Percentiles rank a stretch among this genome's conserved stretches.
Evolutionary conservation across 2,329 filamentous ascomycete genomes (phyloP).

Genomic region (Anthostomella pinea): DNA sequence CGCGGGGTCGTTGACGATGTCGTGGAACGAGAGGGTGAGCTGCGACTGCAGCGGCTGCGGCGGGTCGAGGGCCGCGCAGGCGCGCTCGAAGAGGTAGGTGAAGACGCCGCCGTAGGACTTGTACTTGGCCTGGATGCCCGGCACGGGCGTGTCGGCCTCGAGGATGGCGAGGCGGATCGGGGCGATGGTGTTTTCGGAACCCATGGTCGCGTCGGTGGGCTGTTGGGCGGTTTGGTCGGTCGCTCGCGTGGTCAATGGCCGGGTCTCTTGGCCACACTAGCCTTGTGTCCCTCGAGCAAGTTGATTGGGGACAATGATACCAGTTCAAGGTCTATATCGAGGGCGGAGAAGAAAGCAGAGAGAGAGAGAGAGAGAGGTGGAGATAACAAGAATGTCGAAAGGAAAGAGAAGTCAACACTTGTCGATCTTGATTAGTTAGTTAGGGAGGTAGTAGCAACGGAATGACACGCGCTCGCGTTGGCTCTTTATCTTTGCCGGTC

Average conservation of each 20-base stretch:
- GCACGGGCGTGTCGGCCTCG: constrained; percentile 78
- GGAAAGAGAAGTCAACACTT: constrained; percentile 5
- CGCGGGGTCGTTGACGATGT: constrained; percentile 63
- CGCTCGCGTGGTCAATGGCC: too few relatives aligned
- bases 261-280: too few relatives aligned
- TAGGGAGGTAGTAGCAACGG: too few relatives aligned
- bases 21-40: constrained; percentile 62
- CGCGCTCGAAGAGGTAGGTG: constrained; percentile 53
- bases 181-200: constrained; percentile 27
- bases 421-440: too few relatives aligned
- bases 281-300: too few relatives aligned
- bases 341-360: neutral
- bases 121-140: constrained; percentile 61
- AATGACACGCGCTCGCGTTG: neutral
- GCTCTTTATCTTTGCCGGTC: neutral
- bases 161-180: constrained; percentile 79
- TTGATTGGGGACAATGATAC: neutral
- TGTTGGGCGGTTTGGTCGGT: too few relatives aligned
- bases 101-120: constrained; percentile 73
- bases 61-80: constrained; percentile 45
- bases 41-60: constrained; percentile 40
- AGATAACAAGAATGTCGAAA: neutral
- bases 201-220: constrained; percentile 21
- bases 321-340: neutral
- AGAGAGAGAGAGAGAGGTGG: neutral